Percentiles rank a stretch among this genome's conserved stretches.
phyloP scores from a whole-genome alignment of 192 early-diverging fungal species.

The Coemansia sp. region DNA sequence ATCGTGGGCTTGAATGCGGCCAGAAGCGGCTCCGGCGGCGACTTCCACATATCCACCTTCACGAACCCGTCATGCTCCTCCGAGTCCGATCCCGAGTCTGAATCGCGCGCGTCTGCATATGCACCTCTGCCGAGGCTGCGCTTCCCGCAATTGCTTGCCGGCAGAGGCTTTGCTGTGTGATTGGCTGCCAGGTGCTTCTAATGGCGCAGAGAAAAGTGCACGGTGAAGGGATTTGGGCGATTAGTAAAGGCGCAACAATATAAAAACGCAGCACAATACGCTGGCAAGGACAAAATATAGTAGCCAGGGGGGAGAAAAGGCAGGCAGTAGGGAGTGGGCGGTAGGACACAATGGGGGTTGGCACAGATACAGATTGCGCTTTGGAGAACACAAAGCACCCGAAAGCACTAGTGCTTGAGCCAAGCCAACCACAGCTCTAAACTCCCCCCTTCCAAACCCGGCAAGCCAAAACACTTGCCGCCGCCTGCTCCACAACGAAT shows the following conservation, averaged over 20 bases:
- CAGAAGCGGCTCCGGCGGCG: constrained; percentile 20
- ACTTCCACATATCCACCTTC: constrained; percentile 38
- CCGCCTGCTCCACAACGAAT: no score
- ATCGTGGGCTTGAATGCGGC: constrained; percentile 40
- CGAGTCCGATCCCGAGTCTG: constrained; percentile 38
- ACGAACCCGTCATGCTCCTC: constrained; percentile 52
- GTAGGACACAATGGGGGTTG: neutral
- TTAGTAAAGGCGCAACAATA: constrained; percentile 6
- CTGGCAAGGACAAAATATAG: constrained; percentile 2
- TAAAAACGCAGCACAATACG: neutral
- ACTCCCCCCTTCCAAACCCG: neutral
- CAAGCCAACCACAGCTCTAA: neutral
- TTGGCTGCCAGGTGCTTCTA: constrained; percentile 10
- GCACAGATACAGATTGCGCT: neutral
- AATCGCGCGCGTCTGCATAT: constrained; percentile 4
- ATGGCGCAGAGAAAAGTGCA: neutral
- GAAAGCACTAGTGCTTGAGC: neutral
- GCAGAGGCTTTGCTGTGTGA: constrained; percentile 5
- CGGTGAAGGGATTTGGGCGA: neutral
- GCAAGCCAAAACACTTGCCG: neutral
- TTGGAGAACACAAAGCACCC: neutral
- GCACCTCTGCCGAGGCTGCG: neutral
- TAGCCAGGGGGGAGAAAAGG: neutral
- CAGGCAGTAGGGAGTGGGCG: neutral
- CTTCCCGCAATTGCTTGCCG: neutral